phyloP scores from a whole-genome alignment of 1,139 yeast species.

The Martiniozyma asiatica region DNA sequence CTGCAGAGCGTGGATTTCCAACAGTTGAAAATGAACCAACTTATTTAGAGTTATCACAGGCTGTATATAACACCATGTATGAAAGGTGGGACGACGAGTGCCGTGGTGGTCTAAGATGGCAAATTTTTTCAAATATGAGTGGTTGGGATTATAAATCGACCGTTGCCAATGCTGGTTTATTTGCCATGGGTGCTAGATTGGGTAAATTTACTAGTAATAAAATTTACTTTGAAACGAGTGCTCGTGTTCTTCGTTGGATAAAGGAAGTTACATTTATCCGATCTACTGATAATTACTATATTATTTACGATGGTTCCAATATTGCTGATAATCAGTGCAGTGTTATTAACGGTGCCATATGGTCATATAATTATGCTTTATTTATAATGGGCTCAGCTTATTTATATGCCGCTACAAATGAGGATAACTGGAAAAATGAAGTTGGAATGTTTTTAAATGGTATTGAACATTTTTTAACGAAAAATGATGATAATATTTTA shows the following conservation, averaged over 20 bases:
- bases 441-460: conserved; percentile 40
- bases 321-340: conserved; percentile 48
- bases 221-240: conserved; percentile 59
- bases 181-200: conserved; percentile 78
- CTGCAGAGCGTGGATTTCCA: conserved; percentile 77
- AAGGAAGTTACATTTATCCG: conserved; percentile 42
- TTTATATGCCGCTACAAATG: conserved; percentile 61
- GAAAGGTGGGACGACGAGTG: conserved; percentile 77
- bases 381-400: conserved; percentile 73
- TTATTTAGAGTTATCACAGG: conserved; percentile 71
- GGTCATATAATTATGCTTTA: conserved; percentile 91
- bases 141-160: conserved; percentile 90
- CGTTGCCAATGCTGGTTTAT: conserved; percentile 82
- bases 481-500: conserved; percentile 34
- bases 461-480: conserved; percentile 29
- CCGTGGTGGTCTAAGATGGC: conserved; percentile 92
- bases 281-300: conserved; percentile 28
- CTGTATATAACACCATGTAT: conserved; percentile 83
- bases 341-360: conserved; percentile 44
- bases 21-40: conserved; percentile 45
- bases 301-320: conserved; percentile 70
- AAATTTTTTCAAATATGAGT: conserved; percentile 84
- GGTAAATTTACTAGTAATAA: conserved; percentile 70
- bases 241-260: conserved; percentile 76
- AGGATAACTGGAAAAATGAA: conserved; percentile 58